These are phyloP conservation scores for Cladosporium cucumerinum DNA, from an alignment of 2,329 filamentous ascomycete genomes.

Conservation along the genomic window DNA sequence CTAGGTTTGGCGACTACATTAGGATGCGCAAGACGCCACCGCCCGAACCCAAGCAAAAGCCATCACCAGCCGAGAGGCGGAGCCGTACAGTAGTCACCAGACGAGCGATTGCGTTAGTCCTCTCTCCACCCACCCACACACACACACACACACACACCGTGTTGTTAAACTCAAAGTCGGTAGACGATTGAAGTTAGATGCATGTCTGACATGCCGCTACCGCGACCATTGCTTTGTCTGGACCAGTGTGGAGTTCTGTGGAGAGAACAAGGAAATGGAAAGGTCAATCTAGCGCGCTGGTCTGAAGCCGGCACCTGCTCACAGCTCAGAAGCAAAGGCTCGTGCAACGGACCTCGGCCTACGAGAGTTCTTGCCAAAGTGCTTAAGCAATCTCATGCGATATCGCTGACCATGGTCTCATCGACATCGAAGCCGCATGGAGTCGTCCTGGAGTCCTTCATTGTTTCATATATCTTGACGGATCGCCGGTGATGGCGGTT, in stretches of 20 bases:
- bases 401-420: background rate
- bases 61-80: background rate
- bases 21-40: constrained; percentile 4
- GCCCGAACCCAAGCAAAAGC: constrained; percentile 1
- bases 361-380: background rate
- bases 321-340: background rate
- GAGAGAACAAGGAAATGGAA: background rate
- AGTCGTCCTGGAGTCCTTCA: constrained; percentile 1
- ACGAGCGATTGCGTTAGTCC: background rate
- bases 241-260: background rate
- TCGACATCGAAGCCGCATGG: background rate
- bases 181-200: background rate
- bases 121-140: too few relatives aligned
- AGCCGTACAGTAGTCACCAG: constrained; percentile 6
- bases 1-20: constrained; percentile 4
- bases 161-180: background rate
- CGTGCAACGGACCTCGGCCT: background rate
- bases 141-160: background rate
- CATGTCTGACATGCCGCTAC: background rate
- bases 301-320: background rate
- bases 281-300: background rate
- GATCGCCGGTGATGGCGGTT: background rate
- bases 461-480: constrained; percentile 9
- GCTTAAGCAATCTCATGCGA: background rate
- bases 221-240: background rate